Conservation (phyloP, 2,329 filamentous ascomycete species). For the Grosmannia huntii region DNA sequence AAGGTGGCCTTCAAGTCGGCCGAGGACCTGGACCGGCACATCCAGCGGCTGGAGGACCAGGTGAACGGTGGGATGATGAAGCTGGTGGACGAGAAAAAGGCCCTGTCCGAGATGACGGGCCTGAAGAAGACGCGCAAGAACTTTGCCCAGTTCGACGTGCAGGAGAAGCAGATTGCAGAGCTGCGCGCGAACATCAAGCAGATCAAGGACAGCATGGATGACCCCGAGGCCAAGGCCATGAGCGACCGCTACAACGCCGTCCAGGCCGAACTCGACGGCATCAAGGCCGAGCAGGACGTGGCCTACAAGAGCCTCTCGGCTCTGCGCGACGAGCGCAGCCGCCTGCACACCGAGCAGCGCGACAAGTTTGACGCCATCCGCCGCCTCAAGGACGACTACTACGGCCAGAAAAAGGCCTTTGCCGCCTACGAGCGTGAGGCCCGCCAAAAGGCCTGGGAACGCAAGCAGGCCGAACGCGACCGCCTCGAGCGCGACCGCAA, state of each 20-base stretch:
- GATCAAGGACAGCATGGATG: conserved; percentile 78
- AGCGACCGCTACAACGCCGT: conserved; percentile 77
- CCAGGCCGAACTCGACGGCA: conserved; percentile 73
- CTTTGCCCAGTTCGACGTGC: conserved; percentile 72
- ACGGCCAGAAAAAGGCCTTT: conserved; percentile 67
- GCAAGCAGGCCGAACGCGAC: conserved; percentile 68
- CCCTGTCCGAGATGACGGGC: conserved; percentile 66
- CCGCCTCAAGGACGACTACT: conserved; percentile 84
- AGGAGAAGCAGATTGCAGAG: conserved; percentile 81
- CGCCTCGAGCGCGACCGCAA: conserved; percentile 58
- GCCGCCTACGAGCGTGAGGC: conserved; percentile 74
- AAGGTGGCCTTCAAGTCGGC: conserved; percentile 75
- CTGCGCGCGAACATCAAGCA: conserved; percentile 78
- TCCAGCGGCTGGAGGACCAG: conserved; percentile 66
- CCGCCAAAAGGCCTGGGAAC: conserved; percentile 63
- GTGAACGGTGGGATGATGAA: conserved; percentile 87
- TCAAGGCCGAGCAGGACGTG: conserved; percentile 87
- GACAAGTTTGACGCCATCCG: conserved; percentile 72
- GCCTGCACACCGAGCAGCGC: conserved; percentile 74
- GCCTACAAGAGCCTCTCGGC: conserved; percentile 78
- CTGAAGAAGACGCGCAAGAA: conserved; percentile 84
- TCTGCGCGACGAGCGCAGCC: conserved; percentile 75
- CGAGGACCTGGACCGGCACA: conserved; percentile 78
- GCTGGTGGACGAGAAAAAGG: conserved; percentile 95
- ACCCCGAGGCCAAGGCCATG: conserved; percentile 79